Evolutionary conservation across 106 monocot genomes (phyloP).

Genomic region (Chionographis japonica): DNA sequence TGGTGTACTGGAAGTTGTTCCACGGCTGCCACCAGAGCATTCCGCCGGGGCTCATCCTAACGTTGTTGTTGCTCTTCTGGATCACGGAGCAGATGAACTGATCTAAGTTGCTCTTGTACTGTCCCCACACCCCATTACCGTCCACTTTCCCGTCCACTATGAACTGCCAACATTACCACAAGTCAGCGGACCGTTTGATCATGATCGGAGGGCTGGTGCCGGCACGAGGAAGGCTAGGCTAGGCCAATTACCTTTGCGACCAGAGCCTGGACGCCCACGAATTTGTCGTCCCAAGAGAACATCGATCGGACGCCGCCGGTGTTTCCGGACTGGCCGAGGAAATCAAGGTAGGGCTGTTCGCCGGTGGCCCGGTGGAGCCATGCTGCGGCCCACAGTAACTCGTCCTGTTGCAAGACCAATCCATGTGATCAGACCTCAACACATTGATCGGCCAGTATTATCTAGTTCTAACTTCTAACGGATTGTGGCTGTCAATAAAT

Average conservation of each 20-base stretch:
- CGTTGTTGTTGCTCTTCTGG: constrained; percentile 52
- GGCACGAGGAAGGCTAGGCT: too few relatives aligned
- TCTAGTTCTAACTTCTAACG: too few relatives aligned
- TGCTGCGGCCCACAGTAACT: constrained; percentile 64
- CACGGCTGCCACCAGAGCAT: constrained; percentile 45
- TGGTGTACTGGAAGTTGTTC: constrained; percentile 67
- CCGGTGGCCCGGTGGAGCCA: constrained; percentile 74
- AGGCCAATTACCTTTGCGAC: constrained; percentile 24
- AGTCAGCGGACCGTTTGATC: too few relatives aligned
- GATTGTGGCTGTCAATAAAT: too few relatives aligned
- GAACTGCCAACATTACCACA: constrained; percentile 23
- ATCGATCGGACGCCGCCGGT: constrained; percentile 35
- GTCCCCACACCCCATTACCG: constrained; percentile 6
- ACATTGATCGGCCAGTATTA: too few relatives aligned
- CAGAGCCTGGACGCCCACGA: constrained; percentile 53
- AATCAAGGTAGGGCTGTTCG: constrained; percentile 36
- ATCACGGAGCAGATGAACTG: constrained; percentile 56
- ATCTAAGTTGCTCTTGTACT: constrained; percentile 29
- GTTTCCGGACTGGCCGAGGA: constrained; percentile 12
- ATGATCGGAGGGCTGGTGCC: too few relatives aligned
- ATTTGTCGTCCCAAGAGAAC: constrained; percentile 88
- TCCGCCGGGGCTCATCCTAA: constrained; percentile 48
- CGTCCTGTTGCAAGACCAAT: constrained; percentile 35
- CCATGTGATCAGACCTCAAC: too few relatives aligned
- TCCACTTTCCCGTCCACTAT: constrained; percentile 29